Percentiles rank a stretch among this genome's conserved stretches.
Evolutionary conservation across 106 monocot species (phyloP).

Genomic region (Dioscorea alata): DNA sequence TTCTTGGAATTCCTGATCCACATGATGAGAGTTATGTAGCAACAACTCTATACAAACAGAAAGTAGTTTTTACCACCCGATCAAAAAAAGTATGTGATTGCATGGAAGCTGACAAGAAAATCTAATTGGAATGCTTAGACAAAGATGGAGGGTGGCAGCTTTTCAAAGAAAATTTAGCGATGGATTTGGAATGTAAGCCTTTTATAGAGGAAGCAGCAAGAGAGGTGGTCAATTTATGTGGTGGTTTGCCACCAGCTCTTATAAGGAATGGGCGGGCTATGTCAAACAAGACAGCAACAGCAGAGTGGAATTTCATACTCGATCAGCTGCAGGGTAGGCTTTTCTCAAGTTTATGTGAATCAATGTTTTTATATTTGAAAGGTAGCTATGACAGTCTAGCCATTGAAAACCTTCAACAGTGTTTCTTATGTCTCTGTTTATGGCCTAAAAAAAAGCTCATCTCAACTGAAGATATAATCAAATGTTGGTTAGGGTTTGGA

Average conservation of each 20-base stretch:
- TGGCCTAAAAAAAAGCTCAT: conserved; percentile 22
- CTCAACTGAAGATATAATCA: conserved; percentile 5
- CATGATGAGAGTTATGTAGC: neutral
- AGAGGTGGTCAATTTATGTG: conserved; percentile 1
- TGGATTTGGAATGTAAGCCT: neutral
- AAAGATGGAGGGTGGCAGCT: neutral
- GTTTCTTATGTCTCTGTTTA: conserved; percentile 20
- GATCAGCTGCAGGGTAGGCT: neutral
- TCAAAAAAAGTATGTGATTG: neutral
- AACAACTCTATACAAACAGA: neutral
- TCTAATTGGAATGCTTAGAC: conserved; percentile 3
- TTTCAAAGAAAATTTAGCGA: neutral
- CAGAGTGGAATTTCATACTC: conserved; percentile 1
- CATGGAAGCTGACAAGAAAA: neutral
- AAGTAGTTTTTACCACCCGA: conserved; percentile 9
- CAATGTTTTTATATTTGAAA: neutral
- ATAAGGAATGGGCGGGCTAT: neutral
- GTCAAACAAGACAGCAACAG: neutral
- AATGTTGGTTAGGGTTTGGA: conserved; percentile 17
- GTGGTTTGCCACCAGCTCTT: conserved; percentile 11
- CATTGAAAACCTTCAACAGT: neutral
- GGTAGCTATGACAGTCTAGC: conserved; percentile 15
- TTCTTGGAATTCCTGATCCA: no score
- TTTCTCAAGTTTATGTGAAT: neutral
- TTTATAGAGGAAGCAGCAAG: neutral